Base-by-base conservation (phyloP, 768 basidiomycete genomes). In the Serendipita sp. region DNA sequence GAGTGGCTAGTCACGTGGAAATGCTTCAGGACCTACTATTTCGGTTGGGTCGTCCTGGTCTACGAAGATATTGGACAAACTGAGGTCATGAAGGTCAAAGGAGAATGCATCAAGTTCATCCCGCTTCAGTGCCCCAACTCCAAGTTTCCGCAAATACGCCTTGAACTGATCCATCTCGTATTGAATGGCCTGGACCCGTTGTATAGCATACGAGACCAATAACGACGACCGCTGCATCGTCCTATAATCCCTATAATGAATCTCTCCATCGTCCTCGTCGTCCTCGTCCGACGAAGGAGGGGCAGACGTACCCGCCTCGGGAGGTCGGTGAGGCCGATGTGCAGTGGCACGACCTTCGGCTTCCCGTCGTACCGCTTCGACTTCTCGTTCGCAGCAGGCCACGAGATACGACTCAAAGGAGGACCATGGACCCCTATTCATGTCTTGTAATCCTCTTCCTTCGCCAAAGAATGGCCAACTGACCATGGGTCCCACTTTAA, bases 391-490 rank as follows among this genome's bases (percentile, higher is more conserved):
- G 1, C 79, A 79, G 71, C 88, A 91, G 0, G 88, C 81, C 3
- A 73, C 71, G 24, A 89, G 74, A 71, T 92, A 92, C 3, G 76
- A 76, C 35, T 75, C 72, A 2, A 83, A 80, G 3, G 79, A 78
- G 2, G 78, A 65, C 86, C 88, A 92, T 0, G 89, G 90, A 2
- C 89, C 89, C n/a, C 89, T 83, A 69, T 89, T 78, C 41, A 92
- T 78, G 68, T 89, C 87, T 7, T 32, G 45, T 16, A 63, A 62
- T 32, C 89, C 89, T 45, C 90, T 80, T 68, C 86, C 84, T 3
- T 88, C 86, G 53, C 89, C 89, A 71, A 92, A 92, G 78, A 92
- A 92, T 1, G 89, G 86, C 89, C 90, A 92, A 2, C 89, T 90
- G 60, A 92, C 82, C 70, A 92, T 92, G 5, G 86, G 86, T 2